Evolutionary conservation across 306 rosid genomes (phyloP).

Genomic region (Vigna radiata): DNA sequence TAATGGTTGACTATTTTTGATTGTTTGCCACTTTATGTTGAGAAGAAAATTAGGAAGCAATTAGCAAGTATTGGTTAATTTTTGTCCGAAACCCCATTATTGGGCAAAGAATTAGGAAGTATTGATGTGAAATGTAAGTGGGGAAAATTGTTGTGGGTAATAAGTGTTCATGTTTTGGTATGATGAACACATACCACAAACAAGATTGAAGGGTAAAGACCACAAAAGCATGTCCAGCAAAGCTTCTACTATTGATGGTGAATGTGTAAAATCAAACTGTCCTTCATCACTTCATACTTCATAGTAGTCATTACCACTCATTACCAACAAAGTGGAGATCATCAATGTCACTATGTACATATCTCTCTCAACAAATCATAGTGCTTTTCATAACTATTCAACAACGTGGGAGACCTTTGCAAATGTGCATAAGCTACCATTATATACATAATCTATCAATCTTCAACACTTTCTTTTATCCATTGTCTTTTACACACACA

Average conservation of each 20-base stretch:
- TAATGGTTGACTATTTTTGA: conserved; percentile 51
- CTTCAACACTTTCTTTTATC: not conserved
- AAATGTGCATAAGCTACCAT: not conserved
- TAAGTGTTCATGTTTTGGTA: not conserved
- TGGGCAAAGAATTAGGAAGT: conserved; percentile 20
- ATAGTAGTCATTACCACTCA: conserved; percentile 11
- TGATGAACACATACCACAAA: not conserved
- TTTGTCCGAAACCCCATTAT: not conserved
- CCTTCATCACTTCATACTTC: not conserved
- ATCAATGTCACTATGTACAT: conserved; percentile 16
- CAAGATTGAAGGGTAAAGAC: not conserved
- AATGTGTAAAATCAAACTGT: conserved; percentile 24
- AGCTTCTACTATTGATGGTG: not conserved
- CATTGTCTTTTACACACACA: too few relatives aligned
- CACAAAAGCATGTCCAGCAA: conserved; percentile 10
- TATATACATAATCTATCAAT: not conserved
- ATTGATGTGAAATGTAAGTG: conserved; percentile 21
- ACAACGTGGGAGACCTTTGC: conserved; percentile 4
- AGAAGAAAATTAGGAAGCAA: conserved; percentile 38
- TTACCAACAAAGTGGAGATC: conserved; percentile 33
- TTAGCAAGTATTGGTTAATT: not conserved
- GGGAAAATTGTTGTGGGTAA: not conserved
- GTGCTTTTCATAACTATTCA: conserved; percentile 8
- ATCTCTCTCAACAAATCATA: conserved; percentile 27
- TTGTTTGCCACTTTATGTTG: conserved; percentile 61